These are phyloP conservation scores for Phellinidium pouzarii DNA, from an alignment of 1,284 basidiomycete species.

Conservation along the genomic window DNA sequence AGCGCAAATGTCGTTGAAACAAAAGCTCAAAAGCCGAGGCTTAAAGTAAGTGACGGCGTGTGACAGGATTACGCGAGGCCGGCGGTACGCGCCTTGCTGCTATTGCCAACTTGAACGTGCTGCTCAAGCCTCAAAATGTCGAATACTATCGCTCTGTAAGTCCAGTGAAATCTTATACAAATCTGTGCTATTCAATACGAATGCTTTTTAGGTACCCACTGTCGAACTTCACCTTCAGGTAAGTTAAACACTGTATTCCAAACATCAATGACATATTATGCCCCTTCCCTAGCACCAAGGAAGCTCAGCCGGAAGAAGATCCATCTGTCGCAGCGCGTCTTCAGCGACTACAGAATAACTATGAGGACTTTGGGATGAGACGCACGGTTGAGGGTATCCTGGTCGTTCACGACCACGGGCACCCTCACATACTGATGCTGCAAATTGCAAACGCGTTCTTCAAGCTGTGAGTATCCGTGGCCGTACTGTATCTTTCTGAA, in stretches of 20 bases:
- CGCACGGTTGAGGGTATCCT: constrained; percentile 95
- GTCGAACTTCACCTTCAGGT: constrained; percentile 87
- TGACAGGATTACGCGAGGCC: neutral
- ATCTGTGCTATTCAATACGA: neutral
- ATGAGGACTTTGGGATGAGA: constrained; percentile 93
- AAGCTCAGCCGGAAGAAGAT: constrained; percentile 94
- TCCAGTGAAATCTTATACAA: constrained; percentile 16
- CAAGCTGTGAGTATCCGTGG: constrained; percentile 71
- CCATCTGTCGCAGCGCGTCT: constrained; percentile 87
- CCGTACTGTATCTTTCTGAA: constrained; percentile 1
- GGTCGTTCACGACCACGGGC: constrained; percentile 90
- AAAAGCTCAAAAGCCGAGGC: neutral
- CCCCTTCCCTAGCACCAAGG: constrained; percentile 74
- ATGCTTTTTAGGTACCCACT: constrained; percentile 56
- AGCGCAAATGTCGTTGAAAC: neutral
- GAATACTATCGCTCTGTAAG: constrained; percentile 70
- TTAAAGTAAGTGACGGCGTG: neutral
- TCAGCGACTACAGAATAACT: constrained; percentile 89
- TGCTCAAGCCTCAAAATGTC: constrained; percentile 40
- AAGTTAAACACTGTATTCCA: constrained; percentile 13
- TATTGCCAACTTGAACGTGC: neutral
- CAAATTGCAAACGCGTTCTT: constrained; percentile 99
- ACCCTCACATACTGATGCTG: constrained; percentile 94
- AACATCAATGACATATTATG: neutral
- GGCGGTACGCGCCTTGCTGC: too few relatives aligned